A percentile compares a stretch with the other conserved stretches of the same genome.
phyloP scores from a whole-genome alignment of 202 grass and related monocot species.

The Saccharum hybrid region DNA sequence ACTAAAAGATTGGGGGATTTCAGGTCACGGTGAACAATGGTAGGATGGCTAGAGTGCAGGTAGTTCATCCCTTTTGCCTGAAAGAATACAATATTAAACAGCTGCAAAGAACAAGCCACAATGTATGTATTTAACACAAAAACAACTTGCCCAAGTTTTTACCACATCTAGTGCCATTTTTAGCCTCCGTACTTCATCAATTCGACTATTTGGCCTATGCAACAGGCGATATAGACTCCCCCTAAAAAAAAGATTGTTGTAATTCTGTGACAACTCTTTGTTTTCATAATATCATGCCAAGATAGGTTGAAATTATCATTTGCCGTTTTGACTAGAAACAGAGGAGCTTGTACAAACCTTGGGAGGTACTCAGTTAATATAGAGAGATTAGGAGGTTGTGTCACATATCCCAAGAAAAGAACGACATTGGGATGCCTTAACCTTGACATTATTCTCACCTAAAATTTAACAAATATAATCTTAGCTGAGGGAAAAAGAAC shows the following conservation, averaged over 20 bases:
- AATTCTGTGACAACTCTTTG: constrained; percentile 8
- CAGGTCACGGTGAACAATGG: constrained; percentile 96
- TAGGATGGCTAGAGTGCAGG: constrained; percentile 92
- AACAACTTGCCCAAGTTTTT: constrained; percentile 54
- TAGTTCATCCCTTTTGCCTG: constrained; percentile 99
- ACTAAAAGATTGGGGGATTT: constrained; percentile 99
- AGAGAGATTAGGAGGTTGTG: constrained; percentile 96
- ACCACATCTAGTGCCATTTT: constrained; percentile 99
- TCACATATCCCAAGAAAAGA: constrained; percentile 99
- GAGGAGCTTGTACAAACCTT: constrained; percentile 59
- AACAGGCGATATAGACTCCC: constrained; percentile 92
- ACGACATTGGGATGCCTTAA: constrained; percentile 95
- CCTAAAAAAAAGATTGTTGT: constrained; percentile 51
- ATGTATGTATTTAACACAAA: constrained; percentile 13
- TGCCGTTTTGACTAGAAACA: constrained; percentile 26
- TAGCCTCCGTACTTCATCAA: constrained; percentile 79
- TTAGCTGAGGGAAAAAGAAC: constrained; percentile 42
- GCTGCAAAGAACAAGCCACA: constrained; percentile 24
- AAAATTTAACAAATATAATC: constrained; percentile 41
- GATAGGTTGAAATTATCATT: constrained; percentile 33
- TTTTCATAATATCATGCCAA: constrained; percentile 13
- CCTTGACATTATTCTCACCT: constrained; percentile 98
- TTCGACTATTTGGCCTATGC: constrained; percentile 81
- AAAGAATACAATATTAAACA: constrained; percentile 47
- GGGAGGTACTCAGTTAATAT: constrained; percentile 97